A percentile compares a stretch with the other conserved stretches of the same genome.
Evolutionary conservation across 2,329 filamentous ascomycete species (phyloP).

Genomic region (Aspergillus calidoustus): DNA sequence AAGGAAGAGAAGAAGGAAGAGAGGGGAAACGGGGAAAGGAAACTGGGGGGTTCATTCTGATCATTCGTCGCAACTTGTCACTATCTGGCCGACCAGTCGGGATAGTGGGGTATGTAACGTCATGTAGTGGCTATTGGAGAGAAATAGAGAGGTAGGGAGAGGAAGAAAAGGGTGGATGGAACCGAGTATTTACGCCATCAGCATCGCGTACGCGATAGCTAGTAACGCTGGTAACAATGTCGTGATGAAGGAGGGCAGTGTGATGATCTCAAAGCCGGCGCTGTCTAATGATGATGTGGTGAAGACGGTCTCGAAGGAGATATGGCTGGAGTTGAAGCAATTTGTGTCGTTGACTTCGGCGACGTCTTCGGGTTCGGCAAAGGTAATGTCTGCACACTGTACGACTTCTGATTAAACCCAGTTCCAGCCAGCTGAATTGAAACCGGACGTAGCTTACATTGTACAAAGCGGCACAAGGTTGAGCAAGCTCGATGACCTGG

Average conservation of each 20-base stretch:
- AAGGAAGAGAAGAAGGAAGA: neutral
- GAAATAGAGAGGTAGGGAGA: neutral
- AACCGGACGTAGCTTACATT: constrained; percentile 62
- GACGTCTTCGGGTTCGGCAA: constrained; percentile 79
- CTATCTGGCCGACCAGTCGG: constrained; percentile 10
- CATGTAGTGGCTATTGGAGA: neutral
- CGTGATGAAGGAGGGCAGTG: constrained; percentile 20
- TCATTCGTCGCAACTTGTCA: constrained; percentile 2
- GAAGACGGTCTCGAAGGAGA: constrained; percentile 79
- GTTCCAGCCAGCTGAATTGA: neutral
- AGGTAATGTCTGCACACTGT: constrained; percentile 93
- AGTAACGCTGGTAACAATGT: constrained; percentile 34
- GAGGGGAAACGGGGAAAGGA: neutral
- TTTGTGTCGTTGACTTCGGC: constrained; percentile 76
- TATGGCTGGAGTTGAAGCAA: constrained; percentile 83
- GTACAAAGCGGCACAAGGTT: constrained; percentile 82
- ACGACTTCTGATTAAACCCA: neutral
- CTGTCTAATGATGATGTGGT: constrained; percentile 35
- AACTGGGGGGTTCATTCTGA: constrained; percentile 6
- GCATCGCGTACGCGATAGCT: constrained; percentile 17
- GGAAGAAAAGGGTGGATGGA: neutral
- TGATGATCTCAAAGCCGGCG: constrained; percentile 26
- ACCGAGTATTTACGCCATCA: constrained; percentile 5
- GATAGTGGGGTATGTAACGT: constrained; percentile 2
- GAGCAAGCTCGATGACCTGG: constrained; percentile 80